Evolutionary conservation across 495 filamentous ascomycete species (phyloP).

Genomic region (Amorphotheca resinae): DNA sequence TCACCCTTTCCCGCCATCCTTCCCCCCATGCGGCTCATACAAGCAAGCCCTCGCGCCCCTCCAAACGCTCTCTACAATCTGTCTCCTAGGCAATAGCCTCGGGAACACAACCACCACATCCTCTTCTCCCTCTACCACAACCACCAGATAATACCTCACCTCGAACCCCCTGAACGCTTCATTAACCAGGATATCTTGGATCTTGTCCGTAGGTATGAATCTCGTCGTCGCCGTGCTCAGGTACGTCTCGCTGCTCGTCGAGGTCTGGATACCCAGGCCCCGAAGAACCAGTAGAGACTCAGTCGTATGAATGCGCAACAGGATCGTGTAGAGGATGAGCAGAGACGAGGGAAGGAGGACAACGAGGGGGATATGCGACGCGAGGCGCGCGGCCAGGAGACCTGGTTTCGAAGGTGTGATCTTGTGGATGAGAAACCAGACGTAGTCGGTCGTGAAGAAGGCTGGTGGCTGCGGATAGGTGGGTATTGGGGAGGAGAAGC

Average conservation of each 20-base stretch:
- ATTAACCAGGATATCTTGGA: constrained; percentile 86
- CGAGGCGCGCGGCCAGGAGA: constrained; percentile 1
- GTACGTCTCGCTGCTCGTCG: constrained; percentile 50
- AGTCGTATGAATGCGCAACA: constrained; percentile 41
- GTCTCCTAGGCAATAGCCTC: constrained; percentile 54
- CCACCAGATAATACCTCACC: constrained; percentile 77
- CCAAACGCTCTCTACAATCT: constrained; percentile 76
- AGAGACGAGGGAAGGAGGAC: constrained; percentile 9
- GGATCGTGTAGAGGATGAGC: constrained; percentile 23
- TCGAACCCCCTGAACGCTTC: constrained; percentile 92
- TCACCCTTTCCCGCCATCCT: background rate
- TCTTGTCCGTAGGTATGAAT: constrained; percentile 87
- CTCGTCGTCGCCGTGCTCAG: constrained; percentile 52
- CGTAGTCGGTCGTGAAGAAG: constrained; percentile 7
- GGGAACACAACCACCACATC: constrained; percentile 90
- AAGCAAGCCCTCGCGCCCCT: constrained; percentile 63
- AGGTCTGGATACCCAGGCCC: constrained; percentile 84
- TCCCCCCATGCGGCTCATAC: constrained; percentile 48
- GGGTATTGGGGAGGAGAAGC: constrained; percentile 1
- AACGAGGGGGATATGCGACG: constrained; percentile 3
- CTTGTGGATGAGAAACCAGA: constrained; percentile 6
- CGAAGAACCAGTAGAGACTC: constrained; percentile 83
- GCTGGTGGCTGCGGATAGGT: constrained; percentile 2
- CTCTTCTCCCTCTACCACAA: constrained; percentile 84
- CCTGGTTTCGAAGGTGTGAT: constrained; percentile 6